Evolutionary conservation across 2,329 filamentous ascomycete genomes (phyloP), one percentile per base, ranked within the genome.

Genomic region (Lecanicillium sp.): DNA sequence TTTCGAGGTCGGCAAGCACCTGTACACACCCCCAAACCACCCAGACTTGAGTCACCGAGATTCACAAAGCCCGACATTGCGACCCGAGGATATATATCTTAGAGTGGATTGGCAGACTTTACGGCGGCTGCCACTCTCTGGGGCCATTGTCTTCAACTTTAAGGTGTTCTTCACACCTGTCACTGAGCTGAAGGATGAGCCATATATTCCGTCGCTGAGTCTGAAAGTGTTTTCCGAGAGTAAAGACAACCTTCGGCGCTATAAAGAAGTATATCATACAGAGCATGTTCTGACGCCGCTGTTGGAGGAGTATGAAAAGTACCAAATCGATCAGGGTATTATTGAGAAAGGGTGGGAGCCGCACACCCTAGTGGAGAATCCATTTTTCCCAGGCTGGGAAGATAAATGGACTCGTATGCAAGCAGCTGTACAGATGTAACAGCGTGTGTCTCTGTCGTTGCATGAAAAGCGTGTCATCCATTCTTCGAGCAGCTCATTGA

Each of bases 31-130:
- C 0, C 74, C 80, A 0, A 79, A 77, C 1, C 71, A 86, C 48
- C 74, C 77, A 0, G 77, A 84, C 41, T 79, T 81, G 49, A 59
- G 64, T 29, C 66, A 77, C 25, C 76, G 83, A 14, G 61, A 68
- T 1, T 55, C 61, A 1, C 83, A 88, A 46, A 66, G 75, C 33
- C 62, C 71, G 0, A 59, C 65, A 14, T 63, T 90, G 6, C 62
- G 60, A 1, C 54, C 79, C 2, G 68, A 74, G 0, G 73, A 84
- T 25, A 67, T 84, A 46, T 65, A 82, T 44, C 65, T 94, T 2
- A 75, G 87, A 4, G 86, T 92, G 2, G 87, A 94, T 57, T 94
- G 87, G 85, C 88, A 94, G 60, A 94, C 87, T 0, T 64, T 94
- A 4, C 77, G 87, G 2, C 76, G 87, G 3, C 63, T 94, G 0